Evolutionary conservation across 768 basidiomycete genomes (phyloP).

Genomic region (Amyloporia xantha): DNA sequence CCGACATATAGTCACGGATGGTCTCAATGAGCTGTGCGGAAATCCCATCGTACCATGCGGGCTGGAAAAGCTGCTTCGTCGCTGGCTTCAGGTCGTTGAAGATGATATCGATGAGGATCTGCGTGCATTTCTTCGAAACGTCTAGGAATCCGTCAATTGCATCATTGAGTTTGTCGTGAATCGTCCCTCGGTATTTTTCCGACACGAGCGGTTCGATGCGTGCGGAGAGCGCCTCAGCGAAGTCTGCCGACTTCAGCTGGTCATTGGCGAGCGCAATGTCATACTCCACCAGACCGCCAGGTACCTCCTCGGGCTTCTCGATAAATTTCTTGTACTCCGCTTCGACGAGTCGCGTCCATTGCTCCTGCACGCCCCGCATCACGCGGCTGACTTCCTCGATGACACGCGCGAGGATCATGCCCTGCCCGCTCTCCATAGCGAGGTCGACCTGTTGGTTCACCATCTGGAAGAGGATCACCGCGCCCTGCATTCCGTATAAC

Average conservation of each 20-base stretch:
- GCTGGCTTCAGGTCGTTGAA: conserved; percentile 92
- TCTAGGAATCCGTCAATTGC: conserved; percentile 98
- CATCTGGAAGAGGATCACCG: conserved; percentile 96
- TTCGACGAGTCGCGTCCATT: conserved; percentile 82
- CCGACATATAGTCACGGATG: conserved; percentile 93
- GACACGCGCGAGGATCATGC: conserved; percentile 85
- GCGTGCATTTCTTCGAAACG: conserved; percentile 95
- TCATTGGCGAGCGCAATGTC: conserved; percentile 96
- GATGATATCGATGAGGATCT: conserved; percentile 88
- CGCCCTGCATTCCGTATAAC: conserved; percentile 81
- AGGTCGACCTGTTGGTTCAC: conserved; percentile 95
- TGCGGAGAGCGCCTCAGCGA: conserved; percentile 76
- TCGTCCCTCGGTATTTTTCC: conserved; percentile 79
- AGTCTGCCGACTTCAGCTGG: conserved; percentile 94
- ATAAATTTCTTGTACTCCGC: conserved; percentile 80
- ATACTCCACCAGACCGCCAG: conserved; percentile 90
- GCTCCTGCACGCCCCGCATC: conserved; percentile 82
- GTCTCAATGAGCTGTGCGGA: conserved; percentile 90
- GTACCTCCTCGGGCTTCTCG: conserved; percentile 83
- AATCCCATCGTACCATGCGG: conserved; percentile 85
- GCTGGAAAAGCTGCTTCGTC: conserved; percentile 76
- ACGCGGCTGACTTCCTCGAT: conserved; percentile 83
- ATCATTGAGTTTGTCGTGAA: conserved; percentile 85
- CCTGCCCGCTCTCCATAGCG: conserved; percentile 93
- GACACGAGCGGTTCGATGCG: conserved; percentile 90